Evolutionary conservation across 140 eudicot genomes (phyloP).

Genomic region (Cichorium intybus): DNA sequence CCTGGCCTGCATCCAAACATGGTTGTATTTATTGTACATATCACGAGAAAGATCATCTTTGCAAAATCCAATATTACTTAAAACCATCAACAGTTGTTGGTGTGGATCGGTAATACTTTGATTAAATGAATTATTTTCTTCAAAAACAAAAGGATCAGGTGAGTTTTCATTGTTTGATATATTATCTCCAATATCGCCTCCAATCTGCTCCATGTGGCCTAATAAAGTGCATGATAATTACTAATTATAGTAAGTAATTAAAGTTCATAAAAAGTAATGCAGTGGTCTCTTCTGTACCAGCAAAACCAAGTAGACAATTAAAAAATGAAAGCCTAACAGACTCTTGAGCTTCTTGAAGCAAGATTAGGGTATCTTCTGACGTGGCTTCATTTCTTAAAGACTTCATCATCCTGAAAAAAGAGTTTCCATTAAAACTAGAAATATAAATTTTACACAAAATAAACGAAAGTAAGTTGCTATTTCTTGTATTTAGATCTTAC

Average conservation of each 20-base stretch:
- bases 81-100: conserved; percentile 79
- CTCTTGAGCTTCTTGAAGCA: conserved; percentile 88
- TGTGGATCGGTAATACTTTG: conserved; percentile 66
- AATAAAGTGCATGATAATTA: conserved; percentile 1
- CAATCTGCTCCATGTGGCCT: conserved; percentile 82
- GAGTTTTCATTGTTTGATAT: conserved; percentile 44
- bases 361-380: conserved; percentile 64
- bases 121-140: conserved; percentile 40
- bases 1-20: conserved; percentile 72
- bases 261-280: neutral
- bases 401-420: conserved; percentile 61
- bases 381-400: conserved; percentile 64
- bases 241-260: neutral
- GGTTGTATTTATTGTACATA: conserved; percentile 64
- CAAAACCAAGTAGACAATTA: conserved; percentile 75
- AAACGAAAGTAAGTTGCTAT: neutral
- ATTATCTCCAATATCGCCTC: conserved; percentile 55
- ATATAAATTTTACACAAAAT: too few relatives aligned
- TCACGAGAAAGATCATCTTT: conserved; percentile 84
- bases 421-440: neutral
- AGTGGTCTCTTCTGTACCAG: conserved; percentile 49
- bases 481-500: conserved; percentile 37
- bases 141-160: conserved; percentile 32
- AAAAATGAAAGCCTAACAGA: conserved; percentile 78
- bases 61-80: conserved; percentile 93